These are phyloP conservation scores for Ceriops zippeliana DNA, from an alignment of 345 rosid genomes.

Conservation along the genomic window DNA sequence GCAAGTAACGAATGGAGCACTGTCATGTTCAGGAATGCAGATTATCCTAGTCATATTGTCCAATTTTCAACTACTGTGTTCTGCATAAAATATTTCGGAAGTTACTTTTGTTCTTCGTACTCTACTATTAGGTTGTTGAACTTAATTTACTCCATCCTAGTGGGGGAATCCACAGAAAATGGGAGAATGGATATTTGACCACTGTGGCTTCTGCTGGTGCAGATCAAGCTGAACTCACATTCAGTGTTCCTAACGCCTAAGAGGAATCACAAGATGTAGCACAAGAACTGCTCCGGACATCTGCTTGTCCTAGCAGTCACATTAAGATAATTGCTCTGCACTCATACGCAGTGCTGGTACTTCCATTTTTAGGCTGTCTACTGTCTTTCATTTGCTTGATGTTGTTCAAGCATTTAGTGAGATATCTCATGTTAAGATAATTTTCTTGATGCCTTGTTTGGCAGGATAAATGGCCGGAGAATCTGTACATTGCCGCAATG, in stretches of 20 bases:
- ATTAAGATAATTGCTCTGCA: constrained; percentile 17
- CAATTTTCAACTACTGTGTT: constrained; percentile 6
- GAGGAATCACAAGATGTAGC: constrained; percentile 17
- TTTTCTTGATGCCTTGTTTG: neutral
- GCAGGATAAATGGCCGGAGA: constrained; percentile 40
- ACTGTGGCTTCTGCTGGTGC: constrained; percentile 23
- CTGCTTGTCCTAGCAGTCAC: constrained; percentile 26
- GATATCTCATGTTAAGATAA: neutral
- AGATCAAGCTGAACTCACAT: constrained; percentile 26
- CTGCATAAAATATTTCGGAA: neutral
- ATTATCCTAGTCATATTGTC: constrained; percentile 21
- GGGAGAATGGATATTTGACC: constrained; percentile 23
- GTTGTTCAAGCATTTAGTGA: no score
- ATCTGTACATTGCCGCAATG: constrained; percentile 36
- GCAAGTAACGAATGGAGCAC: constrained; percentile 24
- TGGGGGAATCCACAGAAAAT: constrained; percentile 28
- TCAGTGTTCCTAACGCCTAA: constrained; percentile 16
- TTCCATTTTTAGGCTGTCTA: neutral
- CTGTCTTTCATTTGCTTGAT: neutral
- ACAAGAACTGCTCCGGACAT: constrained; percentile 24
- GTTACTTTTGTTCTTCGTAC: neutral
- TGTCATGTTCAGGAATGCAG: constrained; percentile 29
- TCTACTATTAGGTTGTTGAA: constrained; percentile 13
- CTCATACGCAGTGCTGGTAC: neutral
- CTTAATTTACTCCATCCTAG: constrained; percentile 8